These are phyloP conservation scores for Thecaphora frezii DNA, from an alignment of 1,284 basidiomycete genomes.

Conservation along the genomic window DNA sequence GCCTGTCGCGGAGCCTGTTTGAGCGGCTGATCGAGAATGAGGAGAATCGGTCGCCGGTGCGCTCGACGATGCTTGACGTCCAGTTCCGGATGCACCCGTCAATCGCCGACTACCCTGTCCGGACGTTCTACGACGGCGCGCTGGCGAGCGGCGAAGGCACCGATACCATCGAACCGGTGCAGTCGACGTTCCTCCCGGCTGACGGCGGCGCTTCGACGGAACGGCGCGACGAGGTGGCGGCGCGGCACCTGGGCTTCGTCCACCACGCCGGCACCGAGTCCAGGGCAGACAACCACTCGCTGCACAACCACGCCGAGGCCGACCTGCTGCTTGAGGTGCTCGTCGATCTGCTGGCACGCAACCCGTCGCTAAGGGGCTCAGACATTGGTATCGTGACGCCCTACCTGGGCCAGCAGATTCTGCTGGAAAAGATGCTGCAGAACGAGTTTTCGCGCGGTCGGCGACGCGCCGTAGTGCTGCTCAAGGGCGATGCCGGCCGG, in stretches of 20 bases:
- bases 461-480: conserved; percentile 9
- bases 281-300: conserved; percentile 38
- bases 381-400: conserved; percentile 56
- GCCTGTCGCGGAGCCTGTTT: conserved; percentile 79
- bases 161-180: conserved; percentile 22
- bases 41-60: conserved; percentile 7
- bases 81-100: conserved; percentile 94
- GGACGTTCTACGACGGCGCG: conserved; percentile 75
- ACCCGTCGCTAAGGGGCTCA: conserved; percentile 34
- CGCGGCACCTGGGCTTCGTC: conserved; percentile 34
- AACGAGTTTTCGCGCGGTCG: conserved; percentile 23
- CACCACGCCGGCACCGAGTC: conserved; percentile 37
- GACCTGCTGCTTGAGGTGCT: conserved; percentile 54
- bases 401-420: conserved; percentile 49
- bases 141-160: conserved; percentile 69
- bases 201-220: neutral
- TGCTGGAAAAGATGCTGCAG: conserved; percentile 44
- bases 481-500: neutral
- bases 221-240: neutral
- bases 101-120: conserved; percentile 81
- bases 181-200: conserved; percentile 33
- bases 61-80: conserved; percentile 72
- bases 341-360: conserved; percentile 41
- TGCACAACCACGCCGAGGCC: conserved; percentile 45
- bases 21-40: conserved; percentile 71